phyloP scores from a whole-genome alignment of 1,284 basidiomycete genomes.

The Ceratobasidium sp. region DNA sequence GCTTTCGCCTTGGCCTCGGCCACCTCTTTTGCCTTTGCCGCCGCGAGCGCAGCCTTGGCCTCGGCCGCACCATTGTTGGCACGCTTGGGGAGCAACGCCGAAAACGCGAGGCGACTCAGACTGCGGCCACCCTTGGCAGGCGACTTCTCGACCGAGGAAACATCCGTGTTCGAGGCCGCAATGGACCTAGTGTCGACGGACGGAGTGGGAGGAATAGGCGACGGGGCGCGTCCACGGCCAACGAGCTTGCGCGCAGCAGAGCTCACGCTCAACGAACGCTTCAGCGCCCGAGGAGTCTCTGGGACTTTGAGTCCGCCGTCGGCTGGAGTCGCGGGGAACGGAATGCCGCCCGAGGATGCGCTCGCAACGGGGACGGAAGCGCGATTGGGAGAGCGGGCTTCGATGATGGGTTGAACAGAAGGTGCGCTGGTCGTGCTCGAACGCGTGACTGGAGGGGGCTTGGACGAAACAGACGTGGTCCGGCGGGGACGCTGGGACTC shows the following conservation, averaged over 20 bases:
- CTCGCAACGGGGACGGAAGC: neutral
- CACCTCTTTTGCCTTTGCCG: slow-evolving; percentile 23
- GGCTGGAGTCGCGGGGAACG: slow-evolving; percentile 21
- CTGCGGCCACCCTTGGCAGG: slow-evolving; percentile 11
- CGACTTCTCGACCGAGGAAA: slow-evolving; percentile 8
- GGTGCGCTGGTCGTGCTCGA: neutral
- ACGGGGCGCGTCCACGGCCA: slow-evolving; percentile 1
- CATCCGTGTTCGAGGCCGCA: neutral
- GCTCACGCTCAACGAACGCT: slow-evolving; percentile 32
- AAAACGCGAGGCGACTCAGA: slow-evolving; percentile 33
- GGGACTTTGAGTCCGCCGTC: neutral
- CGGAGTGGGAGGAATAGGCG: slow-evolving; percentile 17
- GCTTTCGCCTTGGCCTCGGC: slow-evolving; percentile 26
- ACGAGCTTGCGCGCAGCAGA: slow-evolving; percentile 15
- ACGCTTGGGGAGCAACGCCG: slow-evolving; percentile 26
- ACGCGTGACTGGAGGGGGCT: slow-evolving; percentile 15
- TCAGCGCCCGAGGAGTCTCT: neutral
- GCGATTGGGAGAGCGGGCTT: neutral
- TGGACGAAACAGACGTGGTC: slow-evolving; percentile 8
- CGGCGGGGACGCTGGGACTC: slow-evolving; percentile 7
- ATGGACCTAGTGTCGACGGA: neutral
- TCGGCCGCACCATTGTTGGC: slow-evolving; percentile 22
- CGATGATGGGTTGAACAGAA: neutral
- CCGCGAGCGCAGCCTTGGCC: slow-evolving; percentile 31
- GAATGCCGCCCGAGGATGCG: neutral